Evolutionary conservation across 108 stramenopile species (phyloP).

Genomic region (Skeletonema menzelii): DNA sequence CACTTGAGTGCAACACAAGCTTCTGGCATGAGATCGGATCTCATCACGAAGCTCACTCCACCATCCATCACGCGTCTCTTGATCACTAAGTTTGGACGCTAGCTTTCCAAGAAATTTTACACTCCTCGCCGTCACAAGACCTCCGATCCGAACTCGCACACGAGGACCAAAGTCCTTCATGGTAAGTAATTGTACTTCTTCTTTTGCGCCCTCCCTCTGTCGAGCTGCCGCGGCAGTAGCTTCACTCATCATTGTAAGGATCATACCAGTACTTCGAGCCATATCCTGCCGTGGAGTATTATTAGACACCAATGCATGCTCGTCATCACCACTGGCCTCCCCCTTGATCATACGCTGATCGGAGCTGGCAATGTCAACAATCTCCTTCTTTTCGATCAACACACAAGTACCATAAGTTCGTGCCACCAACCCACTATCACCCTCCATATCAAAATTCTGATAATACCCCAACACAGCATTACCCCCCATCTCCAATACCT

Average conservation of each 20-base stretch:
- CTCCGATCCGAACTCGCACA: conserved; percentile 90
- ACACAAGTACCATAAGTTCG: conserved; percentile 96
- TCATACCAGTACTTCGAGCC: conserved; percentile 27
- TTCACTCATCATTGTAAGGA: conserved; percentile 37
- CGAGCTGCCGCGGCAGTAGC: conserved; percentile 45
- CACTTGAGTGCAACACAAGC: conserved; percentile 92
- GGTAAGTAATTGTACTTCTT: conserved; percentile 90
- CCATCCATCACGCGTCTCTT: conserved; percentile 96
- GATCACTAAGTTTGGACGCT: conserved; percentile 86
- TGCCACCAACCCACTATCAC: conserved; percentile 95
- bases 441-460: conserved; percentile 96
- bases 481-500: conserved; percentile 88
- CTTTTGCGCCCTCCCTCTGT: conserved; percentile 52
- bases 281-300: conserved; percentile 39
- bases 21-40: conserved; percentile 89
- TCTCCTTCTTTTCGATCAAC: conserved; percentile 55
- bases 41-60: conserved; percentile 97
- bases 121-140: conserved; percentile 89
- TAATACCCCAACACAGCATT: conserved; percentile 93
- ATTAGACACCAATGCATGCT: conserved; percentile 9
- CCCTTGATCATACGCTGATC: neutral
- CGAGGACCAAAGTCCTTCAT: conserved; percentile 82
- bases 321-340: conserved; percentile 10
- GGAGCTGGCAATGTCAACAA: neutral
- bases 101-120: conserved; percentile 95